These are phyloP conservation scores for Anthoceros angustus DNA, from an alignment of 225 moss, liverwort and hornwort genomes.

Conservation along the genomic window DNA sequence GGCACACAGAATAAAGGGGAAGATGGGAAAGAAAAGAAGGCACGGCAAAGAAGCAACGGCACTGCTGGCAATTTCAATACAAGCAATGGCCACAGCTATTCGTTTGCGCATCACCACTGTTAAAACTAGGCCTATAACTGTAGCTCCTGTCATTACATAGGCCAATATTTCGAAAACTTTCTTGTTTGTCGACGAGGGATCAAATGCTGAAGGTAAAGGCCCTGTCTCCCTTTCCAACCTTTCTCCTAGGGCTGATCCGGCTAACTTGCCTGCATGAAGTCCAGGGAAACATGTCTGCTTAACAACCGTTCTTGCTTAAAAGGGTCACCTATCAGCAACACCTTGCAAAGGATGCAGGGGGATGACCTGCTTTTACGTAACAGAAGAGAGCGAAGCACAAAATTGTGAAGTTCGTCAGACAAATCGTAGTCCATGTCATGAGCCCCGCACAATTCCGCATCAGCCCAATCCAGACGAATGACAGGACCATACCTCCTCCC, in stretches of 20 bases:
- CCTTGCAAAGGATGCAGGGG: neutral
- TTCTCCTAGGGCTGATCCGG: neutral
- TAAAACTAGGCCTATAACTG: neutral
- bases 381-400: neutral
- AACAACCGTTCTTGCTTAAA: neutral
- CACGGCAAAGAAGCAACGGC: neutral
- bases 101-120: neutral
- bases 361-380: slow-evolving; percentile 1
- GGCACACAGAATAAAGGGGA: neutral
- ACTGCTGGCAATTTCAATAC: neutral
- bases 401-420: neutral
- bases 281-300: neutral
- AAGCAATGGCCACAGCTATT: neutral
- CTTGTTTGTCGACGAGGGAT: neutral
- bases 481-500: neutral
- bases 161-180: neutral
- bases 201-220: neutral
- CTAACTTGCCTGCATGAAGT: neutral
- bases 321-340: neutral
- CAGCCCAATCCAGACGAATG: slow-evolving; percentile 1
- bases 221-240: neutral
- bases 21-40: neutral
- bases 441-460: neutral
- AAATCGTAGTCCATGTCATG: neutral
- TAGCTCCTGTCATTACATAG: neutral